A percentile compares a stretch with the other conserved stretches of the same genome.
Evolutionary conservation across 129 eudicot species (phyloP).

Genomic region (Saussurea involucrata): DNA sequence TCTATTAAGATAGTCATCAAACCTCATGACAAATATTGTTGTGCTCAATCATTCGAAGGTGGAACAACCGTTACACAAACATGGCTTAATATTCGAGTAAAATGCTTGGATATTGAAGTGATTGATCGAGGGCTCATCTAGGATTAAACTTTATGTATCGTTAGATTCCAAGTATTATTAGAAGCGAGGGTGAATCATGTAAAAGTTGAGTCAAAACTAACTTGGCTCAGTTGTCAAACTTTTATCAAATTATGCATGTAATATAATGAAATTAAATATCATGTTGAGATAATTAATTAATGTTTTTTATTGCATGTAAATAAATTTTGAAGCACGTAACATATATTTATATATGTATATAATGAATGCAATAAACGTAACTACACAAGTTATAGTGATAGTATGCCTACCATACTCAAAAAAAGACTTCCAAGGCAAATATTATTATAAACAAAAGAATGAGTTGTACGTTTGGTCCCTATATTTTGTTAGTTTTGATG

Average conservation of each 20-base stretch:
- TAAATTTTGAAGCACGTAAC: slow-evolving; percentile 6
- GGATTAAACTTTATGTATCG: background rate
- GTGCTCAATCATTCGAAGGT: background rate
- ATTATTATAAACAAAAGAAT: background rate
- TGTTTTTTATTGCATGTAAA: background rate
- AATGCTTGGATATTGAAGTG: background rate
- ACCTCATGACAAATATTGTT: background rate
- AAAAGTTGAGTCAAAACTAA: background rate
- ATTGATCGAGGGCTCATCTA: background rate
- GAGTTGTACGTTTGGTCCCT: background rate
- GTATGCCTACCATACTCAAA: background rate
- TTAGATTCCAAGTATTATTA: background rate
- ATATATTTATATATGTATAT: slow-evolving; percentile 8
- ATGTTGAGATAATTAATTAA: background rate
- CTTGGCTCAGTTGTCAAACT: background rate
- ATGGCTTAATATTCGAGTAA: background rate
- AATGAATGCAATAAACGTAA: background rate
- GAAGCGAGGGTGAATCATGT: background rate
- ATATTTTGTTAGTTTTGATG: background rate
- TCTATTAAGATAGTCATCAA: background rate
- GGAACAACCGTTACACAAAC: background rate
- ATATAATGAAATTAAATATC: background rate
- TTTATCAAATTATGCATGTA: background rate
- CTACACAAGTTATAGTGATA: slow-evolving; percentile 9
- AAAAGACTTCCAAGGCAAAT: background rate